Conservation (phyloP, 1,139 yeast genomes). For the Hemisphaericaspora xylofermentans region DNA sequence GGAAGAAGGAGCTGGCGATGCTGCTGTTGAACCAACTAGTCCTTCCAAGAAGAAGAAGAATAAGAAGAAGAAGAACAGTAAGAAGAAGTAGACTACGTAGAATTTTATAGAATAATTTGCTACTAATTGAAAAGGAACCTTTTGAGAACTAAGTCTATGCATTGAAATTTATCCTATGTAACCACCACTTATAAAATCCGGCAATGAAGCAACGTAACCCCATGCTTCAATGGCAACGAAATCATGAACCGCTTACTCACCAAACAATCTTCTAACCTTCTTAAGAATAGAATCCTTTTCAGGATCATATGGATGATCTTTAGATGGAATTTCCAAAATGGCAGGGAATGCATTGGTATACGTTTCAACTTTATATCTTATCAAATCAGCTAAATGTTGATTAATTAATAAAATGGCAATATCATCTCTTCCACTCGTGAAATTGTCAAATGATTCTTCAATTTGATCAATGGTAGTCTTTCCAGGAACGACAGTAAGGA, state of each 20-base stretch:
- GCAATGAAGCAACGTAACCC: too few species aligned
- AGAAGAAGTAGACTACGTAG: slow-evolving; percentile 6
- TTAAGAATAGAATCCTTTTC: slow-evolving; percentile 95
- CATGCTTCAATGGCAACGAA: too few species aligned
- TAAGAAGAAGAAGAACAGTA: slow-evolving; percentile 17
- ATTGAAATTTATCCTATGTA: neutral
- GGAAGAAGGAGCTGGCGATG: slow-evolving; percentile 19
- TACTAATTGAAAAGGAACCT: neutral
- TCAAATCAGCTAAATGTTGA: slow-evolving; percentile 92
- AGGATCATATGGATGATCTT: slow-evolving; percentile 98
- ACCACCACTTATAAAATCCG: neutral
- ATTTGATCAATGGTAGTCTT: slow-evolving; percentile 78
- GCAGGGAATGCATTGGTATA: slow-evolving; percentile 95
- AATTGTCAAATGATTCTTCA: slow-evolving; percentile 71
- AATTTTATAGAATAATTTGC: slow-evolving; percentile 1
- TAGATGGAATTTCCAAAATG: slow-evolving; percentile 92
- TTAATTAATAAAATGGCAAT: slow-evolving; percentile 90
- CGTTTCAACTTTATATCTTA: slow-evolving; percentile 77
- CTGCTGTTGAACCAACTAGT: slow-evolving; percentile 1
- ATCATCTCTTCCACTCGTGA: slow-evolving; percentile 76
- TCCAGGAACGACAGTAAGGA: slow-evolving; percentile 72
- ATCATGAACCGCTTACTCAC: slow-evolving; percentile 52
- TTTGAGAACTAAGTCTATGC: slow-evolving; percentile 7
- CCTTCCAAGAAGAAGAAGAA: slow-evolving; percentile 15
- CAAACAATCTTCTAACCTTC: slow-evolving; percentile 91